A percentile compares a stretch with the other conserved stretches of the same genome.
These are phyloP conservation scores for Lachancea sp. DNA, from an alignment of 805 yeast species.

Conservation along the genomic window DNA sequence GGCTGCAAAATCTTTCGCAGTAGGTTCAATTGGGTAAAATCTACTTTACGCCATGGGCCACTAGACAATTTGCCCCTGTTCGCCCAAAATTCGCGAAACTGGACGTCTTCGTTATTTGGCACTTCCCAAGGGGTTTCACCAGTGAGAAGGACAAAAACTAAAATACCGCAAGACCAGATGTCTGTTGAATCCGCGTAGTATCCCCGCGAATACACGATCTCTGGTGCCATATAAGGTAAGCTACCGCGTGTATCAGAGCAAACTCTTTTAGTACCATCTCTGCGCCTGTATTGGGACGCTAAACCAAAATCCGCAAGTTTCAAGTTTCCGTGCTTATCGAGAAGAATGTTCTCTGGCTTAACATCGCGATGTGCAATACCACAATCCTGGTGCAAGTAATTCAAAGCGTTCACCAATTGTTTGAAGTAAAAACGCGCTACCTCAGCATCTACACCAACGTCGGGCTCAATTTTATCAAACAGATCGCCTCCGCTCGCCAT, in stretches of 20 bases:
- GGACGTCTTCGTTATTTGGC: slow-evolving; percentile 48
- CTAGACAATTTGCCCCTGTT: slow-evolving; percentile 41
- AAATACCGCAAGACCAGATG: slow-evolving; percentile 65
- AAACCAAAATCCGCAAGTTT: slow-evolving; percentile 76
- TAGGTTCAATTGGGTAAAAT: slow-evolving; percentile 44
- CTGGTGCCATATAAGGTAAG: slow-evolving; percentile 79
- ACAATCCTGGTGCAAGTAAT: slow-evolving; percentile 53
- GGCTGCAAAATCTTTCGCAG: slow-evolving; percentile 48
- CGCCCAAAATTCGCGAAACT: slow-evolving; percentile 37
- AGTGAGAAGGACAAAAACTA: slow-evolving; percentile 52
- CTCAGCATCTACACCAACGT: slow-evolving; percentile 58
- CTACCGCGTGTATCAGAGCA: slow-evolving; percentile 59
- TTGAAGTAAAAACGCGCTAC: slow-evolving; percentile 63
- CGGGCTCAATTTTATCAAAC: slow-evolving; percentile 75
- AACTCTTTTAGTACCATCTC: slow-evolving; percentile 41
- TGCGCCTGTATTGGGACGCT: slow-evolving; percentile 52
- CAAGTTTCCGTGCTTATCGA: slow-evolving; percentile 58
- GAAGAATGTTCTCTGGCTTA: slow-evolving; percentile 67
- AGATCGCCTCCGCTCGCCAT: slow-evolving; percentile 70
- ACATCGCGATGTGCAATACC: slow-evolving; percentile 70
- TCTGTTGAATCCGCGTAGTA: slow-evolving; percentile 57
- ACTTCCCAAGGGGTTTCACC: slow-evolving; percentile 73
- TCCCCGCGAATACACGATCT: slow-evolving; percentile 38
- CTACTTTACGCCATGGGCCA: slow-evolving; percentile 52
- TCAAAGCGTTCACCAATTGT: slow-evolving; percentile 57